Evolutionary conservation across 2,329 filamentous ascomycete species (phyloP), one percentile per base, ranked within the genome.

Genomic region (Pseudopyricularia cyperi): DNA sequence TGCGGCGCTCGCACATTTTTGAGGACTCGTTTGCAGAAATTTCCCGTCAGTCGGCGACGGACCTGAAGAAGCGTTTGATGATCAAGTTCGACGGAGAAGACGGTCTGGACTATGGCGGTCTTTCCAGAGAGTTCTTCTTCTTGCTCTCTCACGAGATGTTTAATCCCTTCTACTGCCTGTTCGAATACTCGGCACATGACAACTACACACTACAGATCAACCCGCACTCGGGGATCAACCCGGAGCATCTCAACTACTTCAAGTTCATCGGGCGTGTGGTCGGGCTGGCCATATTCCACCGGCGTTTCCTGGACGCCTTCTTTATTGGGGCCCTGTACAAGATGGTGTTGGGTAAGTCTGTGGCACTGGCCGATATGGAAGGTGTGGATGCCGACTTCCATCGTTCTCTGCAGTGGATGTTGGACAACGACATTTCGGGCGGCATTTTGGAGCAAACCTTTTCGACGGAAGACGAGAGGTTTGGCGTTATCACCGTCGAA

Each of bases 201-300:
- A 98, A 98, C 73, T 98, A 98, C 72, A 98, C 93, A 30, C 85
- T 98, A 52, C 93, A 98, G 71, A 98, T 98, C 74, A 98, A 98
- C 72, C 93, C 93, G 46, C 93, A 98, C 69, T 98, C 93, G 19
- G 93, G 93, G 57, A 97, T 98, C 71, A 98, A 98, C 69, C 93
- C 93, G 1, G 93, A 98, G 71, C 93, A 98, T 80, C 75, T 98
- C 62, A 97, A 96, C 67, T 98, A 97, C 73, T 98, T 98, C 82
- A 97, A 95, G 70, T 98, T 98, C 65, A 98, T 98, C 63, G 93
- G 93, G 48, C 88, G 93, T 55, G 93, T 98, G 28, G 93, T 98
- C 54, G 93, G 93, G 55, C 70, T 98, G 60, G 91, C 93, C 55
- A 98, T 98, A 63, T 98, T 98, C 82, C 93, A 98, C 69, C 81